These are phyloP conservation scores for Ascochyta viciae-villosae DNA, from an alignment of 2,329 filamentous ascomycete genomes.

Conservation along the genomic window DNA sequence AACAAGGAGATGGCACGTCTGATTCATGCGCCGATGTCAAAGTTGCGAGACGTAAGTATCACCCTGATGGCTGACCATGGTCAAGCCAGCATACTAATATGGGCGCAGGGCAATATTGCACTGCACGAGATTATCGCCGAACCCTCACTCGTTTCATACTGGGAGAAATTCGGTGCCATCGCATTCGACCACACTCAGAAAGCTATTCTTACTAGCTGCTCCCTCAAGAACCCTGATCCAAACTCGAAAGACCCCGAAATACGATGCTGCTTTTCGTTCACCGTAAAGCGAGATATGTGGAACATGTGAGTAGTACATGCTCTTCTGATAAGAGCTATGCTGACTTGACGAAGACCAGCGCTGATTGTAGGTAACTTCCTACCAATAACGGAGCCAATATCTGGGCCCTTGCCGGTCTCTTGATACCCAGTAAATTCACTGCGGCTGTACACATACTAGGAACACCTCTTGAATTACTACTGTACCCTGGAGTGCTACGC, in stretches of 20 bases:
- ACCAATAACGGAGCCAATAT: constrained; percentile 70
- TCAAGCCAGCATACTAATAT: constrained; percentile 18
- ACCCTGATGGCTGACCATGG: neutral
- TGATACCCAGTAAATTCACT: constrained; percentile 3
- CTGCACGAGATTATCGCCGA: constrained; percentile 96
- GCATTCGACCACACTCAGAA: constrained; percentile 95
- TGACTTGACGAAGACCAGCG: constrained; percentile 67
- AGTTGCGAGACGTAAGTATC: constrained; percentile 80
- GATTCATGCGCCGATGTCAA: constrained; percentile 90
- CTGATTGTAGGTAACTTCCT: constrained; percentile 97
- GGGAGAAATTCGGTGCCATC: constrained; percentile 98
- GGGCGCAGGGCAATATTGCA: constrained; percentile 85
- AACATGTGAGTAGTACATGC: constrained; percentile 77
- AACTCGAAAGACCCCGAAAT: constrained; percentile 75
- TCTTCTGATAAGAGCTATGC: constrained; percentile 10
- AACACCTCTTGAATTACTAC: neutral
- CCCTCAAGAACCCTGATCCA: constrained; percentile 74
- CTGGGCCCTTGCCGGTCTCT: constrained; percentile 27
- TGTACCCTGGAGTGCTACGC: neutral
- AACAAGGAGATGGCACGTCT: constrained; percentile 99
- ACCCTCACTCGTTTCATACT: constrained; percentile 93
- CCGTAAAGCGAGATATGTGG: constrained; percentile 90
- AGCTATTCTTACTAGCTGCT: constrained; percentile 91
- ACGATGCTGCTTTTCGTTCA: constrained; percentile 97
- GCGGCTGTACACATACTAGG: neutral